phyloP scores from a whole-genome alignment of 148 eudicot genomes.

The Limonium bicolor region DNA sequence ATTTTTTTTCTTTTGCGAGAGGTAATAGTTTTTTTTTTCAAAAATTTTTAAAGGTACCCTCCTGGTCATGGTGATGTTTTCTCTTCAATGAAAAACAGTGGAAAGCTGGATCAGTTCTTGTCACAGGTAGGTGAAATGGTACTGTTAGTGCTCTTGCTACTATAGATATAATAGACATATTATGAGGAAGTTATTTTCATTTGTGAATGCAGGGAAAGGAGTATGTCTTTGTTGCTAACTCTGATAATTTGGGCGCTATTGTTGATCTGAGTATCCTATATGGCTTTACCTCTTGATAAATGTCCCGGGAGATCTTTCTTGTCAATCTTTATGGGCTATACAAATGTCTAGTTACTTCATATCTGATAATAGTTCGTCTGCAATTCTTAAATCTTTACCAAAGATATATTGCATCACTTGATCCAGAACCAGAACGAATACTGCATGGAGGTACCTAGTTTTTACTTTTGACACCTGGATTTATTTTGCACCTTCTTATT shows the following conservation, averaged over 20 bases:
- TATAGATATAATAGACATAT: background rate
- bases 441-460: slow-evolving; percentile 76
- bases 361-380: too few species aligned
- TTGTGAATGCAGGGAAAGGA: slow-evolving; percentile 99
- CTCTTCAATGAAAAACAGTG: slow-evolving; percentile 77
- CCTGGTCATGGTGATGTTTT: slow-evolving; percentile 98
- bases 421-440: slow-evolving; percentile 75
- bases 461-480: background rate
- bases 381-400: slow-evolving; percentile 27
- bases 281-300: too few species aligned
- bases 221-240: slow-evolving; percentile 82
- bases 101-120: slow-evolving; percentile 73
- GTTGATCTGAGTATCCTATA: slow-evolving; percentile 91
- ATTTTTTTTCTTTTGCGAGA: background rate
- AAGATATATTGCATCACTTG: slow-evolving; percentile 86
- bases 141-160: background rate
- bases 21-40: too few species aligned
- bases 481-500: background rate
- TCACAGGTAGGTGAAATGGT: slow-evolving; percentile 40
- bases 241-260: slow-evolving; percentile 88
- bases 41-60: slow-evolving; percentile 54
- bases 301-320: too few species aligned
- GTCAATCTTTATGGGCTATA: too few species aligned
- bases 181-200: background rate
- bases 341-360: too few species aligned